Base-by-base conservation (phyloP, 2,329 filamentous ascomycete species). In the Plectosphaerella cucumerina region DNA sequence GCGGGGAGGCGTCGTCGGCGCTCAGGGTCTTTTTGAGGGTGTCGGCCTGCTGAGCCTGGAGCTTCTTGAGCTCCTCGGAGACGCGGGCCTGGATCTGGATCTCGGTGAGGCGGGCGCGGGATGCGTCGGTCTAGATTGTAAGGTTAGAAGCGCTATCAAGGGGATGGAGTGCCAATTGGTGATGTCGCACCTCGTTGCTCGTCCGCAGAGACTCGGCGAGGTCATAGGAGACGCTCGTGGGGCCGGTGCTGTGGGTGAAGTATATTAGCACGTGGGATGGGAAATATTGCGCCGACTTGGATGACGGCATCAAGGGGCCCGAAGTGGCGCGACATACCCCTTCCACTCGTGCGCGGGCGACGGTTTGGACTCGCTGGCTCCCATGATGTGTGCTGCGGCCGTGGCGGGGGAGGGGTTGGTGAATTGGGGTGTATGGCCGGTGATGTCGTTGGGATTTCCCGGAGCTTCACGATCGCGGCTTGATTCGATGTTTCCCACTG, bases 11-110 rank as follows among this genome's bases (percentile, higher is more conserved):
- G 15, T 68, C 65, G 31, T 65, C 57, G 60, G 84, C 83, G 55
- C 87, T 82, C 64, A 87, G 82, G 54, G 89, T 81, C 52, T 84
- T 75, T 59, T 79, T 76, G 57, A 96, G 85, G 53, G 85, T 82
- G 47, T 84, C 78, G 57, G 82, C 72, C 67, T 93, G 87, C 60
- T 85, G 76, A 57, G 83, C 78, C 66, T 86, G 85, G 57, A 96
- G 83, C 60, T 85, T 86, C 70, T 87, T 84, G 59, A 97, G 89
- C 73, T 97, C 92, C 62, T 84, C 79, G 62, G 87, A 84, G 54
- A 97, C 90, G 70, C 93, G 92, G 66, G 83, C 76, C 75, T 97
- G 92, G 69, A 96, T 86, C 62, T 93, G 87, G 57, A 94, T 84
- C 74, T 97, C 93, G 69, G 90, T 75, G 64, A 86, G 78, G 72